These are phyloP conservation scores for Strigomonas culicis DNA, from an alignment of 208 protist genomes.

Conservation along the genomic window DNA sequence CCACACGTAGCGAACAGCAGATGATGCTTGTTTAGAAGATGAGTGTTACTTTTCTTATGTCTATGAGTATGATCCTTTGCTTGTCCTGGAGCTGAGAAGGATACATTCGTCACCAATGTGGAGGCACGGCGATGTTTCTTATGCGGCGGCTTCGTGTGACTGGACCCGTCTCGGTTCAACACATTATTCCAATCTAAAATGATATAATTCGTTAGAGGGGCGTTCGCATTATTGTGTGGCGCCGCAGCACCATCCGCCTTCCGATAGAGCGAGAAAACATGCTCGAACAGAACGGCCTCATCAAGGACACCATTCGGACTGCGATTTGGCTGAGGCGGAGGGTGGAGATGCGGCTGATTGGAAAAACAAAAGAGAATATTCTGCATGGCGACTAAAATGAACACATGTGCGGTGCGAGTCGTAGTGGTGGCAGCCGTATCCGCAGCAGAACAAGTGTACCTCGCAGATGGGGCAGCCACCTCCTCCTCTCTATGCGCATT, in stretches of 20 bases:
- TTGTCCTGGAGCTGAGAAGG: not conserved
- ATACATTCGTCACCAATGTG: not conserved
- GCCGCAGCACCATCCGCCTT: no score
- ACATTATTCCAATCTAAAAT: slow-evolving; percentile 4
- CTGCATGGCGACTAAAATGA: not conserved
- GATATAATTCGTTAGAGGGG: slow-evolving; percentile 4
- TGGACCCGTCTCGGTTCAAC: not conserved
- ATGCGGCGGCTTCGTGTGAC: not conserved
- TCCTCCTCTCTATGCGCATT: no score
- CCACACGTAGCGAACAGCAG: not conserved
- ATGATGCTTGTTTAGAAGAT: not conserved
- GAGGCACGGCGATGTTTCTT: no score
- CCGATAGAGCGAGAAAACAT: not conserved
- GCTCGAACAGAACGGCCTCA: not conserved
- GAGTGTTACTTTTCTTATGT: not conserved
- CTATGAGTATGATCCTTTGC: not conserved
- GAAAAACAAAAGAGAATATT: slow-evolving; percentile 6
- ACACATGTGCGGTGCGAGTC: not conserved
- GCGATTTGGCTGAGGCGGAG: no score
- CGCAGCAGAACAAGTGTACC: no score
- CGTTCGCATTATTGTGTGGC: slow-evolving; percentile 7
- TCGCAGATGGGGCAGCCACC: no score
- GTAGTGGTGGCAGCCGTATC: no score
- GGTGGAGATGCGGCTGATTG: no score
- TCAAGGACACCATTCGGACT: no score